Percentiles rank a stretch among this genome's conserved stretches.
Evolutionary conservation across 1,139 yeast species (phyloP).

Genomic region (Lodderomyces beijingensis): DNA sequence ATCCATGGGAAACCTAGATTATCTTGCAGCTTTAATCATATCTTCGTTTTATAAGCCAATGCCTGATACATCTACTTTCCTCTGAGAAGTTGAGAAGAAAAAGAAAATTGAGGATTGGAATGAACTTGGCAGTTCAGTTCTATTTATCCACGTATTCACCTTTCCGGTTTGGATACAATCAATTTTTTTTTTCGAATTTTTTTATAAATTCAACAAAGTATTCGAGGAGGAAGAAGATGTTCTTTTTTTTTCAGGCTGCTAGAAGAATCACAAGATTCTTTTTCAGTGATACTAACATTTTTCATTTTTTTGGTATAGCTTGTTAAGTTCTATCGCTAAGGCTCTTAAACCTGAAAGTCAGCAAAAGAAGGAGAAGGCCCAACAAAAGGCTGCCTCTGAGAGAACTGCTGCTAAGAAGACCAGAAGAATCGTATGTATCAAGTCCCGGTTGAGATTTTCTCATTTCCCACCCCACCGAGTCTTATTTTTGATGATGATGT

Average conservation of each 20-base stretch:
- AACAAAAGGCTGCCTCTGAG: constrained; percentile 81
- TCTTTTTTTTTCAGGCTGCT: constrained; percentile 3
- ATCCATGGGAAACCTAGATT: constrained; percentile 44
- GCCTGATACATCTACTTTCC: constrained; percentile 50
- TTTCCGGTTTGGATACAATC: constrained; percentile 24
- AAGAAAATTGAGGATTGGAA: constrained; percentile 30
- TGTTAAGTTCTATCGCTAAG: constrained; percentile 14
- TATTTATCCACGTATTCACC: constrained; percentile 20
- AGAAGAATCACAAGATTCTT: constrained; percentile 6
- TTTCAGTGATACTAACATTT: constrained; percentile 29
- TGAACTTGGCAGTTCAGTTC: constrained; percentile 49
- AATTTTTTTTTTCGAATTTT: constrained; percentile 12
- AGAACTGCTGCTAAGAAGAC: constrained; percentile 84
- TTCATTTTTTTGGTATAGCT: constrained; percentile 27
- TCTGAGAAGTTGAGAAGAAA: constrained; percentile 27
- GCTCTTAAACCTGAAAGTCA: constrained; percentile 79
- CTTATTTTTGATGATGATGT: constrained; percentile 59
- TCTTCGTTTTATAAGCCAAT: constrained; percentile 34
- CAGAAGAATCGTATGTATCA: constrained; percentile 87
- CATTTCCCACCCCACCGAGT: too few species aligned
- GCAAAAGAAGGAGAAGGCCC: constrained; percentile 90
- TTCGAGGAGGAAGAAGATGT: constrained; percentile 5
- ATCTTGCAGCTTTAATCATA: constrained; percentile 37
- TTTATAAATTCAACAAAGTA: constrained; percentile 10
- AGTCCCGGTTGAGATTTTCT: too few species aligned